phyloP scores from a whole-genome alignment of 768 basidiomycete species.

The Boletus fagicola region DNA sequence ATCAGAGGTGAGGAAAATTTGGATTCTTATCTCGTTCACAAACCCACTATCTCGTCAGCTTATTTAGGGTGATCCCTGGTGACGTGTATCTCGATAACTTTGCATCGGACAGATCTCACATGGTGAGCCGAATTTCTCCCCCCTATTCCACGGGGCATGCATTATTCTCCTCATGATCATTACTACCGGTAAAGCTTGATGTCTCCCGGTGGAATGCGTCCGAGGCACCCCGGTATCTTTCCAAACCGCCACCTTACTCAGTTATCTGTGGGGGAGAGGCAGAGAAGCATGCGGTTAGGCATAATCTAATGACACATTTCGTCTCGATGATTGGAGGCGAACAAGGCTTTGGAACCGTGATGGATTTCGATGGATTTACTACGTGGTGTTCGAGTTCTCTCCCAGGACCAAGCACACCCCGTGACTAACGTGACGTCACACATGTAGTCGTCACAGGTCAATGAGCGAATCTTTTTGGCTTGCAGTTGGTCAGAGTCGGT shows the following conservation, averaged over 20 bases:
- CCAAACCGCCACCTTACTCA: slow-evolving; percentile 50
- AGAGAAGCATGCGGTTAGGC: slow-evolving; percentile 35
- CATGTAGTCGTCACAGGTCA: slow-evolving; percentile 13
- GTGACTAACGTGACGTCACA: slow-evolving; percentile 28
- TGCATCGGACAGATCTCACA: slow-evolving; percentile 75
- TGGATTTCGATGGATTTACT: slow-evolving; percentile 29
- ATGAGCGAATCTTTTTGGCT: slow-evolving; percentile 23
- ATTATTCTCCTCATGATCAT: background rate
- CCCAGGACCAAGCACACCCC: background rate
- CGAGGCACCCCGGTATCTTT: slow-evolving; percentile 34
- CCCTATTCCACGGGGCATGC: slow-evolving; percentile 8
- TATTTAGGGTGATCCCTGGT: slow-evolving; percentile 61
- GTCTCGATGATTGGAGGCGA: slow-evolving; percentile 45
- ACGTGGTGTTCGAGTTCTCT: slow-evolving; percentile 20
- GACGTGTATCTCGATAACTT: slow-evolving; percentile 53
- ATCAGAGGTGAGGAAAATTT: slow-evolving; percentile 43
- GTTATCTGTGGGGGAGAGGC: slow-evolving; percentile 47
- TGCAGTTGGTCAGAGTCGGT: slow-evolving; percentile 1
- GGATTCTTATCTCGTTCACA: slow-evolving; percentile 5
- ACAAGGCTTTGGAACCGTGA: slow-evolving; percentile 42
- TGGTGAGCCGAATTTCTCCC: slow-evolving; percentile 43
- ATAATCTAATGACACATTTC: slow-evolving; percentile 61
- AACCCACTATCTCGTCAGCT: slow-evolving; percentile 36
- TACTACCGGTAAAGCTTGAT: slow-evolving; percentile 6
- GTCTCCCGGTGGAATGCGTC: slow-evolving; percentile 3